Conservation (phyloP, 2,329 filamentous ascomycete genomes). For the Microdochium nivale region DNA sequence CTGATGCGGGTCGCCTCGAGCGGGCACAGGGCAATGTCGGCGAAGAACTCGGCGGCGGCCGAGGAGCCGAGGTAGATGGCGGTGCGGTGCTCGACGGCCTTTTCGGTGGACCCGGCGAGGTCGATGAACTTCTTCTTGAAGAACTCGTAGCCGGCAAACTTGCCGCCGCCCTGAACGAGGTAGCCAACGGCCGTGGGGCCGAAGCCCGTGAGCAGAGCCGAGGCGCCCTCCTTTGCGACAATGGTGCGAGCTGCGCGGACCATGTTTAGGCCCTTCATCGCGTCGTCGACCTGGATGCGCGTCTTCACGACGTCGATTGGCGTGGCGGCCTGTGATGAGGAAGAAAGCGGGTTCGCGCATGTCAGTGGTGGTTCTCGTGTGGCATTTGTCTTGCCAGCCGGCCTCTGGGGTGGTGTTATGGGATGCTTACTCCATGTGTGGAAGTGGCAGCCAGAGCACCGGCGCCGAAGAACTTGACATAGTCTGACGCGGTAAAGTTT, state of each 20-base stretch:
- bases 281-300: slow-evolving; percentile 81
- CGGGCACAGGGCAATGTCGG: slow-evolving; percentile 78
- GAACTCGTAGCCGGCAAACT: slow-evolving; percentile 89
- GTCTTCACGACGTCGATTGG: slow-evolving; percentile 73
- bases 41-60: slow-evolving; percentile 62
- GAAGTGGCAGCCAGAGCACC: slow-evolving; percentile 42
- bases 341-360: neutral
- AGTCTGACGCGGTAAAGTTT: slow-evolving; percentile 32
- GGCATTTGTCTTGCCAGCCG: no score
- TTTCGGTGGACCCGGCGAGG: slow-evolving; percentile 45
- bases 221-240: slow-evolving; percentile 68
- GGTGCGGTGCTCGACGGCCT: slow-evolving; percentile 34
- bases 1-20: slow-evolving; percentile 76
- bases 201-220: slow-evolving; percentile 73
- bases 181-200: slow-evolving; percentile 82
- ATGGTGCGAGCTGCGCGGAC: slow-evolving; percentile 72
- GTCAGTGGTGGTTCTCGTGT: neutral
- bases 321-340: slow-evolving; percentile 36
- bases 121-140: slow-evolving; percentile 86
- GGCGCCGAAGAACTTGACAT: slow-evolving; percentile 44
- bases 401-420: neutral
- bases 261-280: slow-evolving; percentile 77
- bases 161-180: slow-evolving; percentile 82
- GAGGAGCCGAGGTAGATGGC: slow-evolving; percentile 65
- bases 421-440: slow-evolving; percentile 37